Percentiles rank a stretch among this genome's conserved stretches.
Conservation (phyloP, 1,139 yeast species). For the Pichia sp. region DNA sequence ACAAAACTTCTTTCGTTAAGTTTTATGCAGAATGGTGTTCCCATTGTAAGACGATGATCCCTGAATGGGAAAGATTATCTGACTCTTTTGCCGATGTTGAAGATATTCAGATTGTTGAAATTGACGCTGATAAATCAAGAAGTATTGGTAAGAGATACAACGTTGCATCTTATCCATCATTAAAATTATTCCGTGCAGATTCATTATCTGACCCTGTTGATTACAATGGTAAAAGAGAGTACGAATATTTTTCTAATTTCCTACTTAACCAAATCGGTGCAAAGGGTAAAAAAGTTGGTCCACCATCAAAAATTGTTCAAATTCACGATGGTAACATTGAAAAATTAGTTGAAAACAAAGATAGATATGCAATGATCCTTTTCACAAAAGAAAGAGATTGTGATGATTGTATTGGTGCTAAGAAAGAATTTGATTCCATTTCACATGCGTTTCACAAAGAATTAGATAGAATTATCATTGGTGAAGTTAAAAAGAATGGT, state of each 20-base stretch:
- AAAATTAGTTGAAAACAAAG: conserved; percentile 32
- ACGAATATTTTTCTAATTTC: conserved; percentile 42
- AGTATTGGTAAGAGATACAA: conserved; percentile 50
- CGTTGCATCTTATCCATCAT: conserved; percentile 60
- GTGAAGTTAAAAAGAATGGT: conserved; percentile 44
- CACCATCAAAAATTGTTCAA: conserved; percentile 25
- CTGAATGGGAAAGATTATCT: conserved; percentile 57
- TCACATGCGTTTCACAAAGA: conserved; percentile 21
- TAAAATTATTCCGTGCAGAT: conserved; percentile 50
- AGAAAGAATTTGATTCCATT: conserved; percentile 12
- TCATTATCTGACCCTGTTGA: conserved; percentile 40
- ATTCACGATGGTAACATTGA: conserved; percentile 34
- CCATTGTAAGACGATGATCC: conserved; percentile 65
- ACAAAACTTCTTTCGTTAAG: conserved; percentile 62
- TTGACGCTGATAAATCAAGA: conserved; percentile 63
- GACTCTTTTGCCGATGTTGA: conserved; percentile 41
- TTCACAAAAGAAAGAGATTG: conserved; percentile 34
- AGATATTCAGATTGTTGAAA: conserved; percentile 49
- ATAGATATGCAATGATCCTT: conserved; percentile 31
- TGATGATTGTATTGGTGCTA: conserved; percentile 12
- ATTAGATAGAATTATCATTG: conserved; percentile 30
- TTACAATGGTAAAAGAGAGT: conserved; percentile 44
- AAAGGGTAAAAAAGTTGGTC: conserved; percentile 13
- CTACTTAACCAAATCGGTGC: conserved; percentile 30
- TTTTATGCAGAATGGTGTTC: conserved; percentile 81